Conservation (phyloP, 305 asterid species). For the Solanum hybrid region DNA sequence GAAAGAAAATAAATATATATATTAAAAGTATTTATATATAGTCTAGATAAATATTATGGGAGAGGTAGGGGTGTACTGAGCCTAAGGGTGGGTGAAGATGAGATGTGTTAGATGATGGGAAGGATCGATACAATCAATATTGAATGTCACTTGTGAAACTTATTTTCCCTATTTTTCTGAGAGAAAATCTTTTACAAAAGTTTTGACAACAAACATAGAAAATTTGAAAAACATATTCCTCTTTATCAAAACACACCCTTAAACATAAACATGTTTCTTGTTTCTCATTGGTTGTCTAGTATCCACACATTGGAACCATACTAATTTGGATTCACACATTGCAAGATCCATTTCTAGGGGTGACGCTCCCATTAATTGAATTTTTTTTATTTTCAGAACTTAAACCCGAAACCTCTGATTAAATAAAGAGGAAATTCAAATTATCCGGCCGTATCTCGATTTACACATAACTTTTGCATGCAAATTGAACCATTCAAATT, state of each 20-base stretch:
- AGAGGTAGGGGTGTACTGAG: neutral
- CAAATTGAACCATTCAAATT: neutral
- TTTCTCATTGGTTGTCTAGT: neutral
- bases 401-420: too few relatives aligned
- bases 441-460: too few relatives aligned
- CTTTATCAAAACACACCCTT: neutral
- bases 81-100: neutral
- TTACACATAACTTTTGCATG: neutral
- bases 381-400: too few relatives aligned
- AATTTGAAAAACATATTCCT: neutral
- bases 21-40: neutral
- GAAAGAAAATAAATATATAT: too few relatives aligned
- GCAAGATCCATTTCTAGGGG: neutral
- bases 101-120: too few relatives aligned
- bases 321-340: neutral
- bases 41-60: neutral
- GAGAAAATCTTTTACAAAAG: neutral
- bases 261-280: too few relatives aligned
- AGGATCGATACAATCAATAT: too few relatives aligned
- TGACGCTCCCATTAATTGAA: too few relatives aligned
- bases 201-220: neutral
- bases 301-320: rapidly evolving
- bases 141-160: neutral
- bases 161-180: neutral
- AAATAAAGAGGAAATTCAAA: too few relatives aligned